Evolutionary conservation across 2,329 filamentous ascomycete species (phyloP), one percentile per base, ranked within the genome.

Genomic region (Drechslera avenae): DNA sequence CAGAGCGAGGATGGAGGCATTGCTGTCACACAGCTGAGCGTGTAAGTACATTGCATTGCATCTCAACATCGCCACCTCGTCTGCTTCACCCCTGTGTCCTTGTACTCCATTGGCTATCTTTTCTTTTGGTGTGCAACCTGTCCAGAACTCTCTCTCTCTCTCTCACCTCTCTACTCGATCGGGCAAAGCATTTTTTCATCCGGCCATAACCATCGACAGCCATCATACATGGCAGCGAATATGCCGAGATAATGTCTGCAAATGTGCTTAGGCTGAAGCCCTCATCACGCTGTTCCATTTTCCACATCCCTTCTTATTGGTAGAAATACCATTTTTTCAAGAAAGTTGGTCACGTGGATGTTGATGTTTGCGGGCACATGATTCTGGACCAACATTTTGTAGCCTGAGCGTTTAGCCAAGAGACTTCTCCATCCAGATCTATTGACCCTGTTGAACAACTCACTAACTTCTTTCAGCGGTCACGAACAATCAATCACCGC

Each of bases 1-100:
- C 82, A 83, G 36, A 83, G 83, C n/a, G 79, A 86, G 36, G 83
- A 86, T 52, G 90, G 89, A n/a, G 92, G 91, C 36, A 87, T 95
- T 58, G 84, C 85, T 59, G 87, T 96, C 45, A 89, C 87, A 17
- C 90, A 95, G 75, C 78, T 92, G 68, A 84, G 86, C 71, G 82
- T 83, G 90, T 93, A 81, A 83, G 88, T 85, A 46, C 19, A 34
- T 21, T 33, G 19, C 14, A 23, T 10, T 41, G 36, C 16, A 13
- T 41, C 26, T 30, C 17, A 23, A 35, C 39, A 13, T 26, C 18
- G 8, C 10, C 6, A 19, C 16, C 13, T 46, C 31, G 5, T 8
- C n/a, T 28, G 33, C 17, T 33, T 10, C 12, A 16, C 13, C 36
- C 5, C 34, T 34, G 10, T 17, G 17, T 33, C 21, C 2, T 7